A percentile compares a stretch with the other conserved stretches of the same genome.
Evolutionary conservation across 768 basidiomycete species (phyloP).

Genomic region (Ramaria sp.): DNA sequence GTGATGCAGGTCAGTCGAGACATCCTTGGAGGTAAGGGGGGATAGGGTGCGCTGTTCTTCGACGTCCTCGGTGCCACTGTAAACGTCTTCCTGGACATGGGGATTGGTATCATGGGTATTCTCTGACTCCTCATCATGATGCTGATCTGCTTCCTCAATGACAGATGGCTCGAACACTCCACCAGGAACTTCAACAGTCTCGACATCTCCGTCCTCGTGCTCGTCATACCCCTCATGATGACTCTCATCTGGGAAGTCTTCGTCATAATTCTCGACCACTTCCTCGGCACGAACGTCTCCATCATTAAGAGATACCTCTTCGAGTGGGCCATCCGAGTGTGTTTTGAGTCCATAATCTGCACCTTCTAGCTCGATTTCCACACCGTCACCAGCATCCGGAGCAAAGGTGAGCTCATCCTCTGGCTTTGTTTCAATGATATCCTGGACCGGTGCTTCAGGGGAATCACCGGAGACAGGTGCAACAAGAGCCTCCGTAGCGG

Average conservation of each 20-base stretch:
- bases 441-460: background rate
- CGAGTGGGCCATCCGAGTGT: background rate
- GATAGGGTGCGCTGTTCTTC: background rate
- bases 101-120: slow-evolving; percentile 4
- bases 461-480: background rate
- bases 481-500: background rate
- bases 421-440: background rate
- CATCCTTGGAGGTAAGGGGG: background rate
- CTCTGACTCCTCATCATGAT: slow-evolving; percentile 10
- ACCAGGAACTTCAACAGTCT: background rate
- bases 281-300: slow-evolving; percentile 12
- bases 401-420: background rate
- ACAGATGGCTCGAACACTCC: background rate
- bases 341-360: slow-evolving; percentile 9
- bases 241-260: slow-evolving; percentile 15
- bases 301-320: slow-evolving; percentile 8
- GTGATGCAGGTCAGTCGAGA: background rate
- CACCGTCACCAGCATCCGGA: slow-evolving; percentile 12
- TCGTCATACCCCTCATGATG: slow-evolving; percentile 14
- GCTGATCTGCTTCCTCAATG: background rate
- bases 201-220: background rate
- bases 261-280: slow-evolving; percentile 19
- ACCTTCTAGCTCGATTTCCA: slow-evolving; percentile 9
- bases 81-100: background rate
- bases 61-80: background rate